phyloP scores from a whole-genome alignment of 805 yeast genomes.

The Starmerella bombi region DNA sequence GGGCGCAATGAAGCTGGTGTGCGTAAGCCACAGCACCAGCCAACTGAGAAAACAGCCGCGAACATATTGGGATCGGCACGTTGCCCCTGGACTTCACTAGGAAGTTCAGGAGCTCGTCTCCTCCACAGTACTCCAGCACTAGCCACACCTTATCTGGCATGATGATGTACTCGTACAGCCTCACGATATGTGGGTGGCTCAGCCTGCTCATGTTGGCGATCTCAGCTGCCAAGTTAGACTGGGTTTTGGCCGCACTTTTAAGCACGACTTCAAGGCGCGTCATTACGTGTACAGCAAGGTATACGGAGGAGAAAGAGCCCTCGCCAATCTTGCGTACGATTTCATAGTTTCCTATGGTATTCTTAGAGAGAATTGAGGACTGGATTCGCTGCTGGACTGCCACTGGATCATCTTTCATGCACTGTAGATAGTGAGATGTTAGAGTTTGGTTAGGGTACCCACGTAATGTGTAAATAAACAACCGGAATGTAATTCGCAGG shows the following conservation, averaged over 20 bases:
- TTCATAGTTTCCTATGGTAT: conserved; percentile 59
- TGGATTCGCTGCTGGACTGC: conserved; percentile 14
- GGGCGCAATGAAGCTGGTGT: conserved; percentile 65
- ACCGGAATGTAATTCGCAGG: no score
- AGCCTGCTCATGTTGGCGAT: conserved; percentile 79
- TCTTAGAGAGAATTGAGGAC: conserved; percentile 4
- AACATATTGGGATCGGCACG: conserved; percentile 2
- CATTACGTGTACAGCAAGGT: conserved; percentile 64
- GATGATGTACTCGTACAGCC: conserved; percentile 71
- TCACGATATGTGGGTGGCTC: conserved; percentile 69
- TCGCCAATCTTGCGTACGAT: conserved; percentile 69
- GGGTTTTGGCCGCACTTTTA: conserved; percentile 62
- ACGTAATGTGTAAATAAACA: background rate
- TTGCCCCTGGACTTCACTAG: conserved; percentile 24
- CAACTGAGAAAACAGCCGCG: conserved; percentile 36
- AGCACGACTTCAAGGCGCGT: conserved; percentile 67
- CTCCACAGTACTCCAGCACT: conserved; percentile 74
- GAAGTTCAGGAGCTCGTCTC: conserved; percentile 30
- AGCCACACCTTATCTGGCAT: conserved; percentile 74
- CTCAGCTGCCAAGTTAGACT: conserved; percentile 80
- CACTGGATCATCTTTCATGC: conserved; percentile 12
- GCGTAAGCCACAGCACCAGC: conserved; percentile 57
- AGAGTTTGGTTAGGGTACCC: background rate
- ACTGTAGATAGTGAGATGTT: no score
- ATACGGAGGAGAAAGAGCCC: conserved; percentile 82